Percentiles rank a stretch among this genome's conserved stretches.
These are phyloP conservation scores for Aureobasidium musti DNA, from an alignment of 2,329 filamentous ascomycete species.

Conservation along the genomic window DNA sequence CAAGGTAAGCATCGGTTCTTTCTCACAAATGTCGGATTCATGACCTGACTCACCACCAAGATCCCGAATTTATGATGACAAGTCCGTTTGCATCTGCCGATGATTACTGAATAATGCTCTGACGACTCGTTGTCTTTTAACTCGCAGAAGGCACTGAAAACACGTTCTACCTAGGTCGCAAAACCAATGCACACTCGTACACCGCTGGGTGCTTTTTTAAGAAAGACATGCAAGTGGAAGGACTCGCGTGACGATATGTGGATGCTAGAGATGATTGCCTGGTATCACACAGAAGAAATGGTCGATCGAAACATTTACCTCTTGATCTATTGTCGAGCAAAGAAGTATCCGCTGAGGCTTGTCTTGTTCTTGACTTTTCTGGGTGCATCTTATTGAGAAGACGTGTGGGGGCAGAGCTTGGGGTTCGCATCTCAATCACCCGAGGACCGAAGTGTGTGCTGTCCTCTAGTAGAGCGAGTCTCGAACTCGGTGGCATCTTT, in stretches of 20 bases:
- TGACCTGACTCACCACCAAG: slow-evolving; percentile 27
- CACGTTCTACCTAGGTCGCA: neutral
- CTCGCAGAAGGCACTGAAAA: neutral
- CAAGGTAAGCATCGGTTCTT: slow-evolving; percentile 10
- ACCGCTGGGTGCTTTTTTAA: slow-evolving; percentile 29
- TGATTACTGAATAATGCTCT: slow-evolving; percentile 26
- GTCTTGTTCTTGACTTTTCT: no score
- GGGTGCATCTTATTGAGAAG: no score
- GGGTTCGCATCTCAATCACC: neutral
- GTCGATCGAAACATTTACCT: no score
- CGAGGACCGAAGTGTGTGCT: neutral
- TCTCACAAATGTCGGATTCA: neutral
- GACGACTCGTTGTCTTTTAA: neutral
- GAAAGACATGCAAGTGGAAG: slow-evolving; percentile 27
- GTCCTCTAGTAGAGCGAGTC: neutral
- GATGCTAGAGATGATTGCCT: no score
- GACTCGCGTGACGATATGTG: neutral
- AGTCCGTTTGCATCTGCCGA: slow-evolving; percentile 33
- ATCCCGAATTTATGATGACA: slow-evolving; percentile 38
- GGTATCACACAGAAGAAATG: no score
- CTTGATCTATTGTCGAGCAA: no score
- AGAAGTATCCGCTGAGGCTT: no score
- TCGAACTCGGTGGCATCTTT: neutral
- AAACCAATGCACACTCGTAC: neutral
- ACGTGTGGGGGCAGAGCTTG: neutral